Evolutionary conservation across 116 monocot genomes (phyloP), one percentile per base, ranked within the genome.

Genomic region (Papilionanthe hybrid): DNA sequence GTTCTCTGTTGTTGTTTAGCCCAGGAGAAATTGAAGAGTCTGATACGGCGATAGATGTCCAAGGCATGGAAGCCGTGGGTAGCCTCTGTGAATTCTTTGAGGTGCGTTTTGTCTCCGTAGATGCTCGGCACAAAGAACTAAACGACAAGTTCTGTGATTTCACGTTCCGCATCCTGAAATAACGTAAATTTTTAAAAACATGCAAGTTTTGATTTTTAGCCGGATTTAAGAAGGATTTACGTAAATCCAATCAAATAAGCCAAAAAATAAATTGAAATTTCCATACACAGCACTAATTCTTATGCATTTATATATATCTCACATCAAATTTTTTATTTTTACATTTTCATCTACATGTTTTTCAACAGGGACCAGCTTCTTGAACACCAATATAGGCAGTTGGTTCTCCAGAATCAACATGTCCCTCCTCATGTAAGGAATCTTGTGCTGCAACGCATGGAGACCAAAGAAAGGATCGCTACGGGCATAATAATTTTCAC

Each of bases 371-470:
- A 80, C 65, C 77, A 85, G 76, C 44, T 28, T 75, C 32, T 86
- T 75, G n/a, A 86, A 75, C 12, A 72, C 79, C 18, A 86, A 23
- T 15, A 86, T 68, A 42, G 86, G 86, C 8, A 86, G 76, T 56
- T 86, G 86, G 58, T 86, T 86, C 68, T 86, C 86, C 9, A 86
- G 19, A 37, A 86, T 17, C 22, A 86, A 28, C 86, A 86, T 86
- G 79, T 86, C 82, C 76, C 86, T 86, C 86, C 56, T 86, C 7
- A 86, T 65, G 42, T 66, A 82, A 18, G 82, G 82, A 47, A 86
- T 9, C 44, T 44, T 82, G 43, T 75, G 74, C 43, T 58, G 28
- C 56, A 63, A 2, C 2, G 73, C 78, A 48, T 83, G 78, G 0
- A 5, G 0, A 7, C 83, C 65, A 30, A 83, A 79, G 13, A 83